Percentiles rank a stretch among this genome's conserved stretches.
Conservation (phyloP, 2,329 filamentous ascomycete genomes). For the Penicillium sp. region DNA sequence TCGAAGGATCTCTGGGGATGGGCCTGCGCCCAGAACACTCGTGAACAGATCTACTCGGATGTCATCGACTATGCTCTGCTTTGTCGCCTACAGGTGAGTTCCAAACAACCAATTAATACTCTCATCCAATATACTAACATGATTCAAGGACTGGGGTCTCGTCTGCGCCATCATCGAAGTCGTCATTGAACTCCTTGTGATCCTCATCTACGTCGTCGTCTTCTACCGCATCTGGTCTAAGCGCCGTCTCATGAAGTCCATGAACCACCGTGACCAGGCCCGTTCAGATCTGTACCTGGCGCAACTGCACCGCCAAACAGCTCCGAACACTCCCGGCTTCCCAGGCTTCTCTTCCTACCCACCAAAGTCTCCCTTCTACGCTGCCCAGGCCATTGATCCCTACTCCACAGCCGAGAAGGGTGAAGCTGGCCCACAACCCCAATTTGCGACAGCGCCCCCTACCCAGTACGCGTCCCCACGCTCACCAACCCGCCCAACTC, state of each 20-base stretch:
- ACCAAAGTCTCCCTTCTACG: conserved; percentile 49
- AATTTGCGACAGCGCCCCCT: conserved; percentile 11
- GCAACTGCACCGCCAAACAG: conserved; percentile 79
- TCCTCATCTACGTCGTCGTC: conserved; percentile 87
- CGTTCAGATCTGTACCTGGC: conserved; percentile 93
- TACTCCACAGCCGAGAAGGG: conserved; percentile 56
- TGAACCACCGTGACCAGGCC: conserved; percentile 92
- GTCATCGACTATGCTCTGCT: conserved; percentile 86
- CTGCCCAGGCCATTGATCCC: conserved; percentile 33
- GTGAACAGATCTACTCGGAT: conserved; percentile 72
- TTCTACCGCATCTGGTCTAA: conserved; percentile 99
- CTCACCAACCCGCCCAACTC: conserved; percentile 58
- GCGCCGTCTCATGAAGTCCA: conserved; percentile 90
- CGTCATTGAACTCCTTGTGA: conserved; percentile 86
- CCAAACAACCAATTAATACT: not conserved
- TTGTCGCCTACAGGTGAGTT: conserved; percentile 77
- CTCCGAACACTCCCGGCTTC: conserved; percentile 91
- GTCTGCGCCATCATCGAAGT: conserved; percentile 98
- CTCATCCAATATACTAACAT: not conserved
- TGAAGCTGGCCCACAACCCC: conserved; percentile 35
- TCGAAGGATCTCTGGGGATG: conserved; percentile 97
- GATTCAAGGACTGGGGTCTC: conserved; percentile 76
- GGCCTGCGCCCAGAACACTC: conserved; percentile 89
- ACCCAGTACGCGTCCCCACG: conserved; percentile 60
- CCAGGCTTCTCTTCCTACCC: conserved; percentile 57